Base-by-base conservation (phyloP, 192 early-diverging fungal species). In the Dimargaris cristalligena region DNA sequence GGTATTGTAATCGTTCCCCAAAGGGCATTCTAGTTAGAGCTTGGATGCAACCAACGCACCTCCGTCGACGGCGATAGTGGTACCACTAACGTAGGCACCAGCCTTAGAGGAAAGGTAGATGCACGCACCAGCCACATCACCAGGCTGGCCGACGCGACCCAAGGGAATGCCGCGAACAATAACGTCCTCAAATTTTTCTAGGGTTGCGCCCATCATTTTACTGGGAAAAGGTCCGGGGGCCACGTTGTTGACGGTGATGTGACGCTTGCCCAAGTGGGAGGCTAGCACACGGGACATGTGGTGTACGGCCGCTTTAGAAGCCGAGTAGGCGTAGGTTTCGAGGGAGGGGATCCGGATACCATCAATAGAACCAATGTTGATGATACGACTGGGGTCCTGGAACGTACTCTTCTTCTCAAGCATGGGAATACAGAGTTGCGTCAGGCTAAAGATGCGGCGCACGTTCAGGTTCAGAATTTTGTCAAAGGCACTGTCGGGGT, bases 391-490 rank as follows among this genome's bases (percentile, higher is more conserved):
- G 4, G 90, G 88, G 29, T 71, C 65, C 6, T 73, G 44, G 22
- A 64, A 52, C 2, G 71, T 75, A 8, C 78, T 75, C 20, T 68
- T 78, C 28, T 76, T 76, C 30, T 74, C 68, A 14, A 96, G 71
- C 46, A 87, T 68, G 6, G 88, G 89, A 18, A 88, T 59, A 47
- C 83, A 72, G 69, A 79, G 79, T 66, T 82, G 80, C 2, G 84
- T 87, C 52, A 92, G 71, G 0, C 80, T 84, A 63, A 90, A 95
- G 56, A 86, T 71, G 30, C 80, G 72, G 72, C 87, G 87, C 33
- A 89, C 75, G 65, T 93, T 96, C 52, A 96, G 67, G 33, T 83
- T 90, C 72, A 96, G 74, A 44, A 96, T 67, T 67, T 87, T 87
- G 33, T 80, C 74, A 60, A 78, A 87, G 2, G 81, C 80, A 0